Base-by-base conservation (phyloP, 208 protist species). In the Porcisia deanei region DNA sequence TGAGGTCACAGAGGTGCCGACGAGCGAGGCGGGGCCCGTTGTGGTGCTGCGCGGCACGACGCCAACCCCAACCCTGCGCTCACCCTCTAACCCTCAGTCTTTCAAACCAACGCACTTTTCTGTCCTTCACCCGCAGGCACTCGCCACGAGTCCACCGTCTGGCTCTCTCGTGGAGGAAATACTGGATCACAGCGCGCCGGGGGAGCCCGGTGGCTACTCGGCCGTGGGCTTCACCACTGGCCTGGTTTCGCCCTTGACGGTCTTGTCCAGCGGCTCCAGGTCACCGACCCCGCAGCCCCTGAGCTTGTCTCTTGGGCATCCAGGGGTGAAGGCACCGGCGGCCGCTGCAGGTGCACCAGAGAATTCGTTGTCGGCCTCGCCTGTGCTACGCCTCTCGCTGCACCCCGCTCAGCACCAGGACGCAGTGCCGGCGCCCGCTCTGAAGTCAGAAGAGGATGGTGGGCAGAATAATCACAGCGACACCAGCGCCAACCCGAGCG, bases 21-120 rank as follows among this genome's bases (percentile, higher is more conserved):
- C 73, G 22, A 80, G 80, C 52, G 80, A 84, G 69, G 71, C 58
- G 16, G 78, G 78, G 0, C 78, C 78, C 25, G 41, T 82, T 3
- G 78, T 82, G 14, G 78, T 82, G 78, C 78, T 82, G 66, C 78
- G 78, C 37, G 67, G 78, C 58, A 74, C 59, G 25, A 75, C 78
- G 53, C 73, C 72, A 68, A 71, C 72, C 9, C 47, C 37, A n/a
- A 52, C 67, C 1, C 57, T 67, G 20, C 57, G 72, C 45, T 77
- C 78, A 22, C 73, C 73, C 3, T 78, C 58, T 1, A 77, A 39
- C 41, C 52, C 67, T 5, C 39, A 59, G 39, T 58, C 71, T n/a
- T 59, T 57, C 47, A 70, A 82, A 39, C 68, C 53, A 34, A 72
- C 71, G 78, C 77, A 78, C 73, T 75, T 71, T 52, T 68, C 78